Evolutionary conservation across 352 stramenopile species (phyloP).

Genomic region (Globisporangium irregulare): DNA sequence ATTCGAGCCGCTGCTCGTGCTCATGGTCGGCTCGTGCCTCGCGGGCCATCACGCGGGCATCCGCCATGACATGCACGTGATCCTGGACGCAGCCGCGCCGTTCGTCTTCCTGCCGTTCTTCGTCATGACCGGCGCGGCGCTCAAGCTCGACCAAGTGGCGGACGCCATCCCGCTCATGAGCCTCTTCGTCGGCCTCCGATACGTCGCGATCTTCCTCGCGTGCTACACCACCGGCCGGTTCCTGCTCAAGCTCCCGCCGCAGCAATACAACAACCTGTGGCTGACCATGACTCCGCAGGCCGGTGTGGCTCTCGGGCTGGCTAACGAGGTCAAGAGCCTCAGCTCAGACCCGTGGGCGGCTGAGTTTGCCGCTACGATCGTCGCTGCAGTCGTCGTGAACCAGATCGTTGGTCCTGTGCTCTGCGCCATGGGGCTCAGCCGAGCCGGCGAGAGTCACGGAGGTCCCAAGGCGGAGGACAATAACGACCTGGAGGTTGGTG

Average conservation of each 20-base stretch:
- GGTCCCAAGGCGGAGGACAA: background rate
- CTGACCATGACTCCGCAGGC: background rate
- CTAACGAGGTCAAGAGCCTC: background rate
- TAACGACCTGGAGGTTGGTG: background rate
- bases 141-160: background rate
- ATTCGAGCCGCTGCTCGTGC: background rate
- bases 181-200: background rate
- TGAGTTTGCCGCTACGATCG: background rate
- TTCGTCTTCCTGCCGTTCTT: background rate
- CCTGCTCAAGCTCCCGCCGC: background rate
- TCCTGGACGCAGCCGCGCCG: background rate
- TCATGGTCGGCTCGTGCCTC: background rate
- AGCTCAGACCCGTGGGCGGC: background rate
- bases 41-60: background rate
- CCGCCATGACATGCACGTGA: background rate
- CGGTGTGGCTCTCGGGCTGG: background rate
- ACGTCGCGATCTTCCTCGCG: background rate
- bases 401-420: background rate
- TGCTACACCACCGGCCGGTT: background rate
- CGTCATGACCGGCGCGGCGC: background rate
- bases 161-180: background rate
- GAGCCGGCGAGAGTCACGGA: background rate
- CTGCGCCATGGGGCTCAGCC: background rate
- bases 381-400: background rate
- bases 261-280: background rate